These are phyloP conservation scores for Rosa lucieae DNA, from an alignment of 306 rosid genomes.

Conservation along the genomic window DNA sequence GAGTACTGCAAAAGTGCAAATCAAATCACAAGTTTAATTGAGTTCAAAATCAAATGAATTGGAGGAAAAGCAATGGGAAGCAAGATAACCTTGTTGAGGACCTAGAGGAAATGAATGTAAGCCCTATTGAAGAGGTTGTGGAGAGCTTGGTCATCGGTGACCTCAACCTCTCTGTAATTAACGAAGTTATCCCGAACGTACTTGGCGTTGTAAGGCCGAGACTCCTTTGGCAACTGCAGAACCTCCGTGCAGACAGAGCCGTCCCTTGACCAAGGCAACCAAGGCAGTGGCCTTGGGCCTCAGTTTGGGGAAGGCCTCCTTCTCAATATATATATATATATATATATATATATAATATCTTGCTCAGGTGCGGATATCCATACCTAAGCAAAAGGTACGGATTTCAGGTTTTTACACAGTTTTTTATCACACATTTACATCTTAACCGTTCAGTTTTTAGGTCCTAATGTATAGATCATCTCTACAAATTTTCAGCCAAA, in stretches of 20 bases:
- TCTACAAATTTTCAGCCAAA: too few species aligned
- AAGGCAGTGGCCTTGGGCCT: too few species aligned
- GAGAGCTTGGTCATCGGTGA: constrained; percentile 36
- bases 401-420: too few species aligned
- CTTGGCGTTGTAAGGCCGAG: constrained; percentile 60
- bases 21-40: neutral
- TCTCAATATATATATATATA: too few species aligned
- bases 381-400: too few species aligned
- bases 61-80: neutral
- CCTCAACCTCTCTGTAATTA: constrained; percentile 48
- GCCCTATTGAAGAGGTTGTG: constrained; percentile 52
- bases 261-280: too few species aligned
- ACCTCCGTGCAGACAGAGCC: constrained; percentile 70
- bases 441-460: too few species aligned
- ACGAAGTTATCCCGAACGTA: constrained; percentile 75
- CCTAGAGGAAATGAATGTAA: constrained; percentile 73
- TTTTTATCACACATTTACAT: too few species aligned
- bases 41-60: neutral
- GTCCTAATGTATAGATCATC: too few species aligned
- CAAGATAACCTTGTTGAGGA: constrained; percentile 64
- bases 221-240: constrained; percentile 50
- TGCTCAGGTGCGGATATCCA: too few species aligned
- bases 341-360: too few species aligned
- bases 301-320: too few species aligned
- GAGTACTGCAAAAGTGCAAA: constrained; percentile 75